phyloP scores from a whole-genome alignment of 2,329 filamentous ascomycete species.

The Colletotrichum liriopes region DNA sequence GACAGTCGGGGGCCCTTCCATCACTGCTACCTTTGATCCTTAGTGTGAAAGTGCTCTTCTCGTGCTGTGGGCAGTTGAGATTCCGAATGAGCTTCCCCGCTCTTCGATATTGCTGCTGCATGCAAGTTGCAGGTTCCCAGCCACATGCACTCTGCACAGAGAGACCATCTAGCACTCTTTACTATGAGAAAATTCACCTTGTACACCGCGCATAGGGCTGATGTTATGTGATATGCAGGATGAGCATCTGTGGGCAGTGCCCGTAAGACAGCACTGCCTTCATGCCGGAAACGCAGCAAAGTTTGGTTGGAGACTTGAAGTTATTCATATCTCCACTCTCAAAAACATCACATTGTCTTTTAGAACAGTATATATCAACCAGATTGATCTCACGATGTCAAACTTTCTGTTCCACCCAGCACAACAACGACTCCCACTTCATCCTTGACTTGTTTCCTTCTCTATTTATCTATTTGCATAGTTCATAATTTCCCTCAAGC shows the following conservation, averaged over 20 bases:
- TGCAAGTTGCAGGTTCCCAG: background rate
- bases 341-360: background rate
- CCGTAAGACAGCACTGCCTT: background rate
- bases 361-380: background rate
- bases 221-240: conserved; percentile 7
- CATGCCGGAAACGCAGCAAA: background rate
- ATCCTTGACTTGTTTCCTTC: background rate
- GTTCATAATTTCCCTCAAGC: background rate
- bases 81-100: background rate
- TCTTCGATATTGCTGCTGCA: background rate
- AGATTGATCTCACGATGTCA: background rate
- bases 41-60: background rate
- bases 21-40: background rate
- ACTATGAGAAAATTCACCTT: background rate
- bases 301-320: background rate
- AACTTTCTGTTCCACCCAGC: background rate
- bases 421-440: background rate
- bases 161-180: background rate
- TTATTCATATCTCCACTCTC: conserved; percentile 4
- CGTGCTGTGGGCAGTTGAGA: background rate
- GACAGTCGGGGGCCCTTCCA: conserved; percentile 5
- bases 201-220: conserved; percentile 13
- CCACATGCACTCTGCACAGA: background rate
- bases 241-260: conserved; percentile 3
- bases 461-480: background rate